Evolutionary conservation across 2,329 filamentous ascomycete species (phyloP), one percentile per base, ranked within the genome.

Genomic region (Cercospora canescens): DNA sequence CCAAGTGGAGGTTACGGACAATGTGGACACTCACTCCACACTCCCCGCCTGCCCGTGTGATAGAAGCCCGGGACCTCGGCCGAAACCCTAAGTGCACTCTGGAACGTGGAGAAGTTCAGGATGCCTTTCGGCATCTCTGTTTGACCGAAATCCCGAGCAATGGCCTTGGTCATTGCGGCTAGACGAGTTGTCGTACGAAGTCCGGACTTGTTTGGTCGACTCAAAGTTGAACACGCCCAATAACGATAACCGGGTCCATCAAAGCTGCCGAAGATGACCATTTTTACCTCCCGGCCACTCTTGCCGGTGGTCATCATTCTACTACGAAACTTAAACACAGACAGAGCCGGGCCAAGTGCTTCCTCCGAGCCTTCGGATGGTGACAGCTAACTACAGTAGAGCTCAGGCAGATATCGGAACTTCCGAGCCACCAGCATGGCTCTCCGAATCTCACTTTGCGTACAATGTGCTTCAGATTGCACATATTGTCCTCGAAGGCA

Each of bases 11-110:
- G 21, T 21, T 24, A 2, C 45, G 45, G 45, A 1, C 9, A 14
- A 52, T 52, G 45, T 28, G 45, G 45, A 52, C 45, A 30, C 45
- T 52, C 8, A 3, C 32, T 35, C 45, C 45, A 52, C 45, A 52
- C 45, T 52, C 45, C 6, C 45, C 45, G 24, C 41, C 41, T n/a
- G 4, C 2, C n/a, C n/a, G n/a, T n/a, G n/a, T n/a, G n/a, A n/a
- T 9, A 11, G 54, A 26, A 26, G 18, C 28, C 34, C 59, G 41
- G 59, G 37, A 39, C 18, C 59, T 52, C 39, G 30, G 12, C 55
- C 62, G 62, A 64, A 64, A 56, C 62, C 62, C 62, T 64, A 57
- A 48, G 14, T 64, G 37, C 37, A 39, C 39, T 41, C 41, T 12
- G 6, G 41, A 7, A 21, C 11, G 41, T 21, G 41, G 41, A 45